These are phyloP conservation scores for Amanita rubescens DNA, from an alignment of 768 basidiomycete species.

Conservation along the genomic window DNA sequence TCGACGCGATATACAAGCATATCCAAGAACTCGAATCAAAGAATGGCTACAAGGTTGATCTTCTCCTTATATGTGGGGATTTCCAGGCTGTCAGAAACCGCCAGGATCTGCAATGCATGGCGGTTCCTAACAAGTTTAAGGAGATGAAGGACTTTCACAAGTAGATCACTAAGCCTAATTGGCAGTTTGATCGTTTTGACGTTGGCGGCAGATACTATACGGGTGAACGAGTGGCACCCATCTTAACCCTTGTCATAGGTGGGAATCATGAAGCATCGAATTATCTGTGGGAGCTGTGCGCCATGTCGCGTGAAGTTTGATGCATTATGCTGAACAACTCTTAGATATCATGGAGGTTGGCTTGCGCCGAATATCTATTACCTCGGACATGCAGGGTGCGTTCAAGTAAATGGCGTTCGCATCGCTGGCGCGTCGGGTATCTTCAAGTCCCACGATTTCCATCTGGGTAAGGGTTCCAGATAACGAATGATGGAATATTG, in stretches of 20 bases:
- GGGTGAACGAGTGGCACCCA: conserved; percentile 71
- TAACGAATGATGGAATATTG: neutral
- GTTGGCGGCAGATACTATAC: conserved; percentile 66
- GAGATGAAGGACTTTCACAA: conserved; percentile 78
- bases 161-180: conserved; percentile 28
- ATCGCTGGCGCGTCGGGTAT: conserved; percentile 93
- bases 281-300: conserved; percentile 93
- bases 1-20: conserved; percentile 80
- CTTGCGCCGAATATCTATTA: conserved; percentile 95
- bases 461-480: conserved; percentile 38
- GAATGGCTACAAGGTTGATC: conserved; percentile 65
- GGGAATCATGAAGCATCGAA: conserved; percentile 98
- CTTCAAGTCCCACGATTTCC: conserved; percentile 73
- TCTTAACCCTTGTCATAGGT: conserved; percentile 90
- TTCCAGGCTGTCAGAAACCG: conserved; percentile 89
- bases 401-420: conserved; percentile 80
- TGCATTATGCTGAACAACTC: neutral
- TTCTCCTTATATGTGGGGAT: conserved; percentile 92
- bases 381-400: conserved; percentile 84
- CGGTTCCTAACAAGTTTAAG: conserved; percentile 86
- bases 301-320: conserved; percentile 6
- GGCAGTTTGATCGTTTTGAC: neutral
- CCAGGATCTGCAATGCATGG: conserved; percentile 82
- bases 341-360: conserved; percentile 94
- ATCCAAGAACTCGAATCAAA: conserved; percentile 54